Conservation (phyloP, 306 rosid genomes). For the Prosopis cineraria region DNA sequence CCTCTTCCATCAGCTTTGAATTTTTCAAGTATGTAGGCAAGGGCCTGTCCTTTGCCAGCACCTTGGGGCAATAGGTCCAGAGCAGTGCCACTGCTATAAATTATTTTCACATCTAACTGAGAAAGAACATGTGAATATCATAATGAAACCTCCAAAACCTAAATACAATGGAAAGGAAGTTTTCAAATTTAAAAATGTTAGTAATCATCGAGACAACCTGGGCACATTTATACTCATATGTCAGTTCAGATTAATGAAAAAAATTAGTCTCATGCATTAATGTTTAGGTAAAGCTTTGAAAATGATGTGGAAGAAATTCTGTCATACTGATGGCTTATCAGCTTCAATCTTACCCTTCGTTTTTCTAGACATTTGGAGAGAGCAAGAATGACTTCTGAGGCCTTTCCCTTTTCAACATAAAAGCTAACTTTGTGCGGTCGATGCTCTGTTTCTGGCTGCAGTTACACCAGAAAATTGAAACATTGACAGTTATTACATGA, state of each 20-base stretch:
- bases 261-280: neutral
- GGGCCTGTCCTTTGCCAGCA: conserved; percentile 85
- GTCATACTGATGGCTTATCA: conserved; percentile 19
- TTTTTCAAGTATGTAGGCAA: conserved; percentile 61
- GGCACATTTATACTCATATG: neutral
- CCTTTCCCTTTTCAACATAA: conserved; percentile 65
- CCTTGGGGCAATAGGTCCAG: conserved; percentile 75
- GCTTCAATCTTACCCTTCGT: conserved; percentile 59
- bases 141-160: conserved; percentile 14
- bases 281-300: neutral
- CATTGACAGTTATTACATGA: conserved; percentile 6
- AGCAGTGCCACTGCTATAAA: conserved; percentile 75
- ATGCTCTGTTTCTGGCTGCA: conserved; percentile 75
- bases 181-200: conserved; percentile 11
- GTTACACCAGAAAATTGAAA: conserved; percentile 37
- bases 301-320: neutral
- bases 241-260: neutral
- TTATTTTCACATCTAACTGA: conserved; percentile 80
- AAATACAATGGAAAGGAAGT: conserved; percentile 17
- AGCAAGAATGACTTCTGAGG: conserved; percentile 45
- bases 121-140: conserved; percentile 32
- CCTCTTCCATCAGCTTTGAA: conserved; percentile 44
- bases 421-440: conserved; percentile 90
- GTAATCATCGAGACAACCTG: neutral
- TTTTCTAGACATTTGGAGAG: conserved; percentile 56